Evolutionary conservation across 2,329 filamentous ascomycete species (phyloP).

Genomic region (Teratosphaeria destructans): DNA sequence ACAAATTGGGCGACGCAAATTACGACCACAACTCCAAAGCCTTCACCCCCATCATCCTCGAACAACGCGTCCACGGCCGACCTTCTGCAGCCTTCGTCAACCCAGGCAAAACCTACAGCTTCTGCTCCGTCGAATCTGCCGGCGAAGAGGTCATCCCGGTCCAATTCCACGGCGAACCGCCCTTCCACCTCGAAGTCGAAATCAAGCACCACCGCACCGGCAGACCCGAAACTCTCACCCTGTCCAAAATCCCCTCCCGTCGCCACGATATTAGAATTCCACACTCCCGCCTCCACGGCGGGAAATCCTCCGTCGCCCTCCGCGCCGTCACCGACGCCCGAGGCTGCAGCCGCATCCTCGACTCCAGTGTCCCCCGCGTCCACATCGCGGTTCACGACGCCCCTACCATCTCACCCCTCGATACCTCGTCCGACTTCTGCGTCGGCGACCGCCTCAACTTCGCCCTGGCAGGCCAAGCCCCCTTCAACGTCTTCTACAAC

Average conservation of each 20-base stretch:
- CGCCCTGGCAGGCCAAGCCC: slow-evolving; percentile 77
- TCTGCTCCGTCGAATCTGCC: slow-evolving; percentile 75
- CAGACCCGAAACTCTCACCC: slow-evolving; percentile 68
- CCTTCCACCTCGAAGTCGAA: slow-evolving; percentile 83
- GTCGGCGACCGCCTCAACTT: slow-evolving; percentile 92
- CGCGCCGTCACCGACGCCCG: slow-evolving; percentile 79
- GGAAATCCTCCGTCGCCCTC: slow-evolving; percentile 81
- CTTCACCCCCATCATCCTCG: slow-evolving; percentile 57
- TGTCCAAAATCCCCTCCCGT: slow-evolving; percentile 67
- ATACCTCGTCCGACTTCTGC: slow-evolving; percentile 79
- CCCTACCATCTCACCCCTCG: slow-evolving; percentile 78
- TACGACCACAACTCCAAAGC: slow-evolving; percentile 64
- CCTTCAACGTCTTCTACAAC: slow-evolving; percentile 86
- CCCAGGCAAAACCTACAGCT: slow-evolving; percentile 88
- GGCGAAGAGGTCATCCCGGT: slow-evolving; percentile 79
- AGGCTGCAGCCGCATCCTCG: slow-evolving; percentile 72
- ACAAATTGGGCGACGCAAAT: slow-evolving; percentile 69
- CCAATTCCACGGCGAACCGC: slow-evolving; percentile 68
- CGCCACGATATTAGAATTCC: slow-evolving; percentile 75
- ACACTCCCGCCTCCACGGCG: slow-evolving; percentile 71
- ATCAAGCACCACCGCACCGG: slow-evolving; percentile 82
- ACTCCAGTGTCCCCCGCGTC: slow-evolving; percentile 57
- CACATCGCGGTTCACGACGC: slow-evolving; percentile 89
- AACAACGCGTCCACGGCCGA: slow-evolving; percentile 74
- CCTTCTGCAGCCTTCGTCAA: slow-evolving; percentile 74